A percentile compares a stretch with the other conserved stretches of the same genome.
Evolutionary conservation across 1,284 basidiomycete genomes (phyloP).

Genomic region (Schizophyllum amplum): DNA sequence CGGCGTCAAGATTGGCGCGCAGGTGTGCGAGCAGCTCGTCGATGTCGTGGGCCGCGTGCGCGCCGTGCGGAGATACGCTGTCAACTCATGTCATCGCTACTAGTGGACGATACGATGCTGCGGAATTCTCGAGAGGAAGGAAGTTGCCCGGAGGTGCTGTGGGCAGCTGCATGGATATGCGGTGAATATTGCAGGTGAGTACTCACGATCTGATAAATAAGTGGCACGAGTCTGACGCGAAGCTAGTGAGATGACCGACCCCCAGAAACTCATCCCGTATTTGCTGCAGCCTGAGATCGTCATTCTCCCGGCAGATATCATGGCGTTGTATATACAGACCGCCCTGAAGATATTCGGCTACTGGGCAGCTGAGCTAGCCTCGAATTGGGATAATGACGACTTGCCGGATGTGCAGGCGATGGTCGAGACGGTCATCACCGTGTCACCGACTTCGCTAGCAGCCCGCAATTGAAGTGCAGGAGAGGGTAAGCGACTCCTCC

Average conservation of each 20-base stretch:
- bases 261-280: constrained; percentile 61
- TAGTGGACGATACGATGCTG: constrained; percentile 73
- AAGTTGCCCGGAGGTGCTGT: constrained; percentile 74
- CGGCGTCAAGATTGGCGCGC: constrained; percentile 64
- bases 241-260: constrained; percentile 60
- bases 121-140: constrained; percentile 51
- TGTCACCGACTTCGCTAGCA: constrained; percentile 46
- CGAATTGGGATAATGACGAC: constrained; percentile 68
- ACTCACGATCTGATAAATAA: not conserved
- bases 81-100: constrained; percentile 74
- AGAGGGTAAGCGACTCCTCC: constrained; percentile 53
- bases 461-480: constrained; percentile 83
- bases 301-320: constrained; percentile 50
- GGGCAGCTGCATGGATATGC: constrained; percentile 92
- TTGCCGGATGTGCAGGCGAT: constrained; percentile 52
- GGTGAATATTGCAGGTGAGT: constrained; percentile 81
- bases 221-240: no score
- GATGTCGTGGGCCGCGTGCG: constrained; percentile 83
- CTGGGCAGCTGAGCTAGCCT: constrained; percentile 72
- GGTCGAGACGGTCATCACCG: constrained; percentile 54
- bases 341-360: constrained; percentile 82
- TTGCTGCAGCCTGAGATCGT: constrained; percentile 54
- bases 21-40: constrained; percentile 77
- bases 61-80: constrained; percentile 70
- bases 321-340: constrained; percentile 77